Base-by-base conservation (phyloP, 2,329 filamentous ascomycete species). In the Ceratocystis lukuohia region DNA sequence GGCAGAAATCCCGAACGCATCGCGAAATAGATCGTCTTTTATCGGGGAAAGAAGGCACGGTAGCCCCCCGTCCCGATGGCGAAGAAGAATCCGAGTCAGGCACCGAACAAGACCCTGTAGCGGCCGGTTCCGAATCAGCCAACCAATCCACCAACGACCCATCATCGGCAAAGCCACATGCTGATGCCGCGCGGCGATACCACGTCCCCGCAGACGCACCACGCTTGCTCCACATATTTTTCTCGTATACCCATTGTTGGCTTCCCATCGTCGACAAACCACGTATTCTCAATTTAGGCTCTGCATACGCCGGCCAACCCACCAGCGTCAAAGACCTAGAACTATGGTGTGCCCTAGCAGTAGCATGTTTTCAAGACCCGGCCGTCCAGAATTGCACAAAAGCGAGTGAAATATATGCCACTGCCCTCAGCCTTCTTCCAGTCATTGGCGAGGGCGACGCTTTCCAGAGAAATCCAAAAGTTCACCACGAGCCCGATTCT, bases 231-330 rank as follows among this genome's bases (percentile, higher is more conserved):
- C 86, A 91, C 70, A 80, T 88, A 3, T 91, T 90, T 72, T 88
- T 89, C 68, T 83, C 87, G 1, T 89, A 89, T 70, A 89, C 86
- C 0, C 87, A 91, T 72, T 84, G 82, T 65, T 92, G 88, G 88
- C 79, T 92, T 30, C 88, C 88, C 0, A 84, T 92, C 30, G 77
- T 87, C 10, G 85, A 90, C 69, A 87, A 85, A 69, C 82, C 87
- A 62, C 80, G 81, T 53, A 76, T 89, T 3, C 76, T 87, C 62
- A 78, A 70, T 66, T 78, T 72, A 67, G 81, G 76, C 0, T 74
- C 77, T 48, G 72, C 73, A 6, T 84, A 82, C 41, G 71, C 75
- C 30, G 59, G 69, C 30, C 74, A 71, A 66, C 79, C 70, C 62
- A 72, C 73, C 15, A 71, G 74, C 66, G 72, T 78, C n/a, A 73